phyloP scores from a whole-genome alignment of 1,284 basidiomycete species.

The Calocybe gambosa region DNA sequence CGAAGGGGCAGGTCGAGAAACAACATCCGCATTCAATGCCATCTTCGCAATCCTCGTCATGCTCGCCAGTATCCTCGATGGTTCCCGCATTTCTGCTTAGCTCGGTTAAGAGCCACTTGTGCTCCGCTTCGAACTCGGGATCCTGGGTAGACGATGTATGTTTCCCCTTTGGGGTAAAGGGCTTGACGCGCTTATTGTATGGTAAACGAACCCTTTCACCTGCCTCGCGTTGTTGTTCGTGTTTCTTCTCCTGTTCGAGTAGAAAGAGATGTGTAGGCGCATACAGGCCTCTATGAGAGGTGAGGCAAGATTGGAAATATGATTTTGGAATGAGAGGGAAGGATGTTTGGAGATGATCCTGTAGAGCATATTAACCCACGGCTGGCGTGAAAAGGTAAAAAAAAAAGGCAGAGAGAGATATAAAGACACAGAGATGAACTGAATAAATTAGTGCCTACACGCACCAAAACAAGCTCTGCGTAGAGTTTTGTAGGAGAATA shows the following conservation, averaged over 20 bases:
- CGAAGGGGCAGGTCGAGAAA: conserved; percentile 65
- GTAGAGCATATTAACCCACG: conserved; percentile 3
- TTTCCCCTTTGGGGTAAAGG: conserved; percentile 30
- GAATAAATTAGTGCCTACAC: conserved; percentile 13
- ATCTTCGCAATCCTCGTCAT: conserved; percentile 30
- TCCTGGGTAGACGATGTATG: conserved; percentile 34
- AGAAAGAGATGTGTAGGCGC: conserved; percentile 52
- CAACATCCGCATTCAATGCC: conserved; percentile 83
- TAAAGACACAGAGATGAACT: background rate
- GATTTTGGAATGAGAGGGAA: conserved; percentile 53
- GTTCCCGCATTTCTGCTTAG: background rate
- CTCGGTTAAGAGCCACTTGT: conserved; percentile 24
- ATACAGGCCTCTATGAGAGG: conserved; percentile 40
- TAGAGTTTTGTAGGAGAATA: conserved; percentile 40
- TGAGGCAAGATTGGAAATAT: conserved; percentile 40
- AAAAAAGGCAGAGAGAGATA: background rate
- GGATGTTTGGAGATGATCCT: conserved; percentile 49
- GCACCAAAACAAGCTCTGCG: conserved; percentile 42
- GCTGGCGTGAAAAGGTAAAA: background rate
- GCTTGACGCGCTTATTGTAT: conserved; percentile 35
- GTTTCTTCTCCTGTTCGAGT: conserved; percentile 20
- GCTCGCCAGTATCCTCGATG: conserved; percentile 6
- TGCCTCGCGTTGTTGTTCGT: conserved; percentile 23
- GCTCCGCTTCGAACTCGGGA: conserved; percentile 40
- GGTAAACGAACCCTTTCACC: conserved; percentile 22